Conservation (phyloP, 164 flowering plant genomes). For the Piper longum region DNA sequence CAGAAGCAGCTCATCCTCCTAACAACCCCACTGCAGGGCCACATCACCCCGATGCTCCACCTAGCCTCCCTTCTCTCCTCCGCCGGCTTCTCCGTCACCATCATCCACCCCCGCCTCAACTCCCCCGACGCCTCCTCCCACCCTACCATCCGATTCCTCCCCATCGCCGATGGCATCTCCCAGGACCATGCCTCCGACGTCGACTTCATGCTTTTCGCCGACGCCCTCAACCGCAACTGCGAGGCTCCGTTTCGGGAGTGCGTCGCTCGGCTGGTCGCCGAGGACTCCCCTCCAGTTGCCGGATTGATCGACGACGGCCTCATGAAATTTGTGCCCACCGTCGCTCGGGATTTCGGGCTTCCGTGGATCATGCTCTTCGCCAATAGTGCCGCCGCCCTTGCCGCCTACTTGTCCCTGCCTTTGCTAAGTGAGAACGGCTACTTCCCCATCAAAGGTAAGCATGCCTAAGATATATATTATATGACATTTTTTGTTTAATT, state of each 20-base stretch:
- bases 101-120: no score
- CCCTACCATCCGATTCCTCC: neutral
- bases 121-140: no score
- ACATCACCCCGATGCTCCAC: no score
- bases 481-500: no score
- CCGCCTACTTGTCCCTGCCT: constrained; percentile 4
- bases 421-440: constrained; percentile 6
- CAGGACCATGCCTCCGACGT: neutral
- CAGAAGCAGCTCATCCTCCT: no score
- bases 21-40: no score
- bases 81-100: no score
- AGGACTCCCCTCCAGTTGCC: neutral
- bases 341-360: constrained; percentile 15
- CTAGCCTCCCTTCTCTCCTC: no score
- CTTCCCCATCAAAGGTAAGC: no score
- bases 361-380: constrained; percentile 11
- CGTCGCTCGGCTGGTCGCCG: neutral
- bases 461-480: no score
- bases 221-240: constrained; percentile 16
- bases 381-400: constrained; percentile 7
- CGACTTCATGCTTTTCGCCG: constrained; percentile 5
- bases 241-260: constrained; percentile 6
- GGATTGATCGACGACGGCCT: constrained; percentile 15
- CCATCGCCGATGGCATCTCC: constrained; percentile 8
- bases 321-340: constrained; percentile 23